Evolutionary conservation across 2,329 filamentous ascomycete species (phyloP), one percentile per base, ranked within the genome.

Genomic region (Paradendryphiella salina): DNA sequence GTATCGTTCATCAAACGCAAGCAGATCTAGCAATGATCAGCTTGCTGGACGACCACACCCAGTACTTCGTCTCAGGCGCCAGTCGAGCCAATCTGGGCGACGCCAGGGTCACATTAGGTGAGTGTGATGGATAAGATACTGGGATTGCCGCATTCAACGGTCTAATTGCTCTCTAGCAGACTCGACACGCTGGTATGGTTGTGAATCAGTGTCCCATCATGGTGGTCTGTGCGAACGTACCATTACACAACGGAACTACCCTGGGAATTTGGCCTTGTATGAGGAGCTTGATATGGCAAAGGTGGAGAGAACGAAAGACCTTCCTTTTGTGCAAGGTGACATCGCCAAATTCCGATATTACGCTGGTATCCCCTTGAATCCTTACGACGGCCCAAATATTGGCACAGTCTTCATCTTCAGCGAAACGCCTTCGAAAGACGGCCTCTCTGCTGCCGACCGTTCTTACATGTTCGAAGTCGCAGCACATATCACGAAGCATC

Each of bases 151-250:
- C 13, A 6, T 23, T 6, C 10, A n/a, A 29, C 18, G 17, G n/a
- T 13, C 48, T 47, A 41, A 47, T 21, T 34, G 37, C 15, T 5
- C 10, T 6, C 18, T 11, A 26, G 44, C 26, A 51, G 48, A 51
- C 17, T 51, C 48, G 11, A 51, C 48, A 5, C 40, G 14, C 26
- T 51, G 48, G 48, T 51, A 51, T 46, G 48, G 48, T 20, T 51
- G 48, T 18, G 48, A 51, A 18, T 51, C 48, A 9, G 48, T 51
- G 15, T 47, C 43, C 14, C 48, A 51, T 17, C 48, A 51, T 32
- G 48, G 48, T 4, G 48, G 48, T 14, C 20, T 51, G 15, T 51
- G 48, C 38, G 48, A 51, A 28, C 48, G 48, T n/a, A 51, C 48
- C 18, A 51, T 51, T 17, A 51, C 48, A 11, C 28, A 28, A 28